Conservation (phyloP, 2,329 filamentous ascomycete species). For the Apiospora phragmitis region DNA sequence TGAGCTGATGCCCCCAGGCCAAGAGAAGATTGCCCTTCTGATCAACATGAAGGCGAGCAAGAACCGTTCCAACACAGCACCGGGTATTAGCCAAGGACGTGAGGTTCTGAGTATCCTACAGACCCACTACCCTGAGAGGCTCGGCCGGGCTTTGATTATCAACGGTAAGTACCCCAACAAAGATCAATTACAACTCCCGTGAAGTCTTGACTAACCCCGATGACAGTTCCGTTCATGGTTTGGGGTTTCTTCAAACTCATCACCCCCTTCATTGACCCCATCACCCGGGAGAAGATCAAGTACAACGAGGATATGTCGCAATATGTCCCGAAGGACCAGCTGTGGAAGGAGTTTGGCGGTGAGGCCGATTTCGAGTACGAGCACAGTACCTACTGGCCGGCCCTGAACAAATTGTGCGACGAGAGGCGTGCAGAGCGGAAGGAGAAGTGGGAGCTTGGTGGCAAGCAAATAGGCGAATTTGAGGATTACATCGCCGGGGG, state of each 20-base stretch:
- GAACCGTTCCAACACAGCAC: conserved; percentile 69
- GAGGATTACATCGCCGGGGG: conserved; percentile 82
- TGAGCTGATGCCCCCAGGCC: conserved; percentile 82
- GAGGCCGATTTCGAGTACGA: conserved; percentile 89
- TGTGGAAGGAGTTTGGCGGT: conserved; percentile 75
- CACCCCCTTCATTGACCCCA: conserved; percentile 92
- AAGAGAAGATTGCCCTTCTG: conserved; percentile 83
- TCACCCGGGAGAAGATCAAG: conserved; percentile 92
- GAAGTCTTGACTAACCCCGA: conserved; percentile 15
- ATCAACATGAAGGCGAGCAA: conserved; percentile 89
- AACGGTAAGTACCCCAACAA: conserved; percentile 61
- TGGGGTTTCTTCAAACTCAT: conserved; percentile 95
- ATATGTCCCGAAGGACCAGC: conserved; percentile 78
- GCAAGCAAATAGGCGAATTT: conserved; percentile 80
- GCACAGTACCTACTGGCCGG: conserved; percentile 86
- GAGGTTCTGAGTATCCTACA: conserved; percentile 91
- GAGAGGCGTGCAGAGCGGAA: conserved; percentile 62
- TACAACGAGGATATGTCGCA: conserved; percentile 90
- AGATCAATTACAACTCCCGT: background rate
- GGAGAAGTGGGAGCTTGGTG: conserved; percentile 76
- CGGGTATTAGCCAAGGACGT: conserved; percentile 73
- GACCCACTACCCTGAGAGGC: conserved; percentile 90
- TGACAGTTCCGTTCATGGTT: conserved; percentile 82
- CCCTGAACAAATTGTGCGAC: conserved; percentile 70
- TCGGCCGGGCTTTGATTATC: conserved; percentile 86